Conservation (phyloP, 108 stramenopile species). For the Seminavis robusta region DNA sequence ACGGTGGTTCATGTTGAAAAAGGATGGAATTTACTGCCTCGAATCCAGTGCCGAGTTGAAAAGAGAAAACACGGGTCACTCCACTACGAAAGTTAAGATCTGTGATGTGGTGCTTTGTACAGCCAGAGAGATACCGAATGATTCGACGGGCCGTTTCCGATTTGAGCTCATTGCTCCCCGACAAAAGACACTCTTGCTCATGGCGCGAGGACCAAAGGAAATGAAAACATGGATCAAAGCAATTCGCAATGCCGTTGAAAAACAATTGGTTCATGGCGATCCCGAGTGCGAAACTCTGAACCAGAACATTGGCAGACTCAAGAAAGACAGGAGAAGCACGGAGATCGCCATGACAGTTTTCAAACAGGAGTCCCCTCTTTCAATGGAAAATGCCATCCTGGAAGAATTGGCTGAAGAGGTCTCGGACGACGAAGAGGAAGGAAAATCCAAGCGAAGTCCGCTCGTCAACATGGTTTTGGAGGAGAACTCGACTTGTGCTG, state of each 20-base stretch:
- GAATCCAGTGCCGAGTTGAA: slow-evolving; percentile 42
- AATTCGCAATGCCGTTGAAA: slow-evolving; percentile 73
- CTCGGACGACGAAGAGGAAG: too few relatives aligned
- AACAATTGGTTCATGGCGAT: slow-evolving; percentile 69
- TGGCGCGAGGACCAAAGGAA: slow-evolving; percentile 85
- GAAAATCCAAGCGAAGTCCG: too few relatives aligned
- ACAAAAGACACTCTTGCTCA: slow-evolving; percentile 79
- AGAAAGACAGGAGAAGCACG: too few relatives aligned
- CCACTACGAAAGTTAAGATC: slow-evolving; percentile 63
- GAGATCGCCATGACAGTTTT: too few relatives aligned
- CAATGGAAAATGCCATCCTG: too few relatives aligned
- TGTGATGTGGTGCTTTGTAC: slow-evolving; percentile 92
- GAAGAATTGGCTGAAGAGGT: too few relatives aligned
- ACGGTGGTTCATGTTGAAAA: slow-evolving; percentile 87
- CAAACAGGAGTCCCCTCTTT: too few relatives aligned
- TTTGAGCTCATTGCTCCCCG: slow-evolving; percentile 92
- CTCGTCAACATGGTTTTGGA: slow-evolving; percentile 52
- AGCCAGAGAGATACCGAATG: slow-evolving; percentile 74
- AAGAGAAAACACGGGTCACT: slow-evolving; percentile 23
- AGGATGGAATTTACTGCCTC: slow-evolving; percentile 77
- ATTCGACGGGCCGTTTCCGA: slow-evolving; percentile 67
- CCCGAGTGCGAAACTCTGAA: slow-evolving; percentile 34
- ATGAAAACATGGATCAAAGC: slow-evolving; percentile 83
- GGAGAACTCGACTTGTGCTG: slow-evolving; percentile 53
- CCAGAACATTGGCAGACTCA: slow-evolving; percentile 8